Evolutionary conservation across 495 filamentous ascomycete genomes (phyloP).

Genomic region (Margaritispora aquatica): DNA sequence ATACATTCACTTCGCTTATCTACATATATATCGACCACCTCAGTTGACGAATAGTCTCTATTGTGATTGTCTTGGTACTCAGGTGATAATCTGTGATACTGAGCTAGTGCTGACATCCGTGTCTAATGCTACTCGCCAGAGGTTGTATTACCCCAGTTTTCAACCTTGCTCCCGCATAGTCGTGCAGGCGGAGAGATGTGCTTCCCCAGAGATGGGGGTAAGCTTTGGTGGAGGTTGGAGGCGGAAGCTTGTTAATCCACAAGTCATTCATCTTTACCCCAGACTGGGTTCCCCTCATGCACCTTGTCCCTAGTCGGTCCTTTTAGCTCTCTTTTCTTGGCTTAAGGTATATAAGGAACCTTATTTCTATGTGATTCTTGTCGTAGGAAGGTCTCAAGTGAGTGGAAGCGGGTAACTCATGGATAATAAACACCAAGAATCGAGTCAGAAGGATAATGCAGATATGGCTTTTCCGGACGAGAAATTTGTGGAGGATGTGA

Average conservation of each 20-base stretch:
- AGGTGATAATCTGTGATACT: no score
- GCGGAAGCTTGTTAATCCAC: no score
- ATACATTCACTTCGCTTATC: no score
- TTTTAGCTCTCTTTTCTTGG: no score
- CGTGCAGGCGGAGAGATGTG: no score
- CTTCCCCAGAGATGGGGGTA: no score
- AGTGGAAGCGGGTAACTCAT: background rate
- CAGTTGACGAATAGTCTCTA: no score
- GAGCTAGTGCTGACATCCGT: background rate
- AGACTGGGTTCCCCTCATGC: constrained; percentile 18
- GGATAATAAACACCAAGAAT: background rate
- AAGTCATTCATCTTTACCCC: constrained; percentile 6
- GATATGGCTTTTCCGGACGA: background rate
- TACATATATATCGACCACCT: no score
- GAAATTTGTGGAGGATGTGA: constrained; percentile 7
- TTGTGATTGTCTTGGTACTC: no score
- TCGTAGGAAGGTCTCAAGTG: background rate
- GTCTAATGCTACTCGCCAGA: background rate
- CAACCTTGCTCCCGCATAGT: background rate
- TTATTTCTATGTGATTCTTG: background rate
- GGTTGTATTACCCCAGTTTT: background rate
- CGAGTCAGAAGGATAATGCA: background rate
- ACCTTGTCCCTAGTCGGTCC: background rate
- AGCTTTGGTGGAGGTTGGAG: no score
- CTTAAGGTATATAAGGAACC: no score